Conservation (phyloP, 2,329 filamentous ascomycete species). For the Cephalotrichum gorgonifer region DNA sequence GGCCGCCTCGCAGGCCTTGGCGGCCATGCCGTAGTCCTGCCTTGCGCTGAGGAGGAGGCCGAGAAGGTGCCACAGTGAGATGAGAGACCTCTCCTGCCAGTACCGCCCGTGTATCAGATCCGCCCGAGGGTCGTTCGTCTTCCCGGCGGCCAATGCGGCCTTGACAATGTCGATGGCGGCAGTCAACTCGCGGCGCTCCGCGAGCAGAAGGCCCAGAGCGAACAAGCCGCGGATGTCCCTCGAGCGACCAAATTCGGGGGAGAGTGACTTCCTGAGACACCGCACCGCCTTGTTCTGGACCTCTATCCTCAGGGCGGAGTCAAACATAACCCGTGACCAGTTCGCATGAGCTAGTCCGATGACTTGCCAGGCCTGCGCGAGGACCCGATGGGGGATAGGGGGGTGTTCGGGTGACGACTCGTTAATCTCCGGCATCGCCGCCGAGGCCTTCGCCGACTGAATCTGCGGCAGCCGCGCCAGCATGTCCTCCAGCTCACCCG, state of each 20-base stretch:
- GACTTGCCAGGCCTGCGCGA: constrained; percentile 69
- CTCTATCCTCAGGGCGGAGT: constrained; percentile 58
- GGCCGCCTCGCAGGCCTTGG: constrained; percentile 76
- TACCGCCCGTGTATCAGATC: constrained; percentile 35
- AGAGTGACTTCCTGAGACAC: constrained; percentile 63
- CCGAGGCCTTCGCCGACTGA: constrained; percentile 7
- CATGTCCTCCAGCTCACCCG: constrained; percentile 63
- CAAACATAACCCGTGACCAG: constrained; percentile 75
- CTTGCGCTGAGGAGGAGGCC: constrained; percentile 76
- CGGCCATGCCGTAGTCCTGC: constrained; percentile 73
- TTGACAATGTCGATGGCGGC: constrained; percentile 77
- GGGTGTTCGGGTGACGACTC: constrained; percentile 21
- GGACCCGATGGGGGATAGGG: constrained; percentile 44
- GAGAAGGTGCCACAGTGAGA: constrained; percentile 87
- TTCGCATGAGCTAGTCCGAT: constrained; percentile 79
- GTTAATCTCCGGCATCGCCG: constrained; percentile 16
- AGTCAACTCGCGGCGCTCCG: constrained; percentile 73
- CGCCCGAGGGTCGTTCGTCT: constrained; percentile 32
- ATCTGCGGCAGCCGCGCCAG: constrained; percentile 47
- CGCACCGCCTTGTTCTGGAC: constrained; percentile 70
- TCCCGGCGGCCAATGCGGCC: constrained; percentile 56
- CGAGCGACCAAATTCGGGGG: constrained; percentile 52
- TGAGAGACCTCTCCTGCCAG: constrained; percentile 54
- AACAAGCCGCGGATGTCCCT: constrained; percentile 70
- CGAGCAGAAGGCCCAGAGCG: constrained; percentile 72